phyloP scores from a whole-genome alignment of 2,329 filamentous ascomycete genomes.

The Cucurbitaria berberidis region DNA sequence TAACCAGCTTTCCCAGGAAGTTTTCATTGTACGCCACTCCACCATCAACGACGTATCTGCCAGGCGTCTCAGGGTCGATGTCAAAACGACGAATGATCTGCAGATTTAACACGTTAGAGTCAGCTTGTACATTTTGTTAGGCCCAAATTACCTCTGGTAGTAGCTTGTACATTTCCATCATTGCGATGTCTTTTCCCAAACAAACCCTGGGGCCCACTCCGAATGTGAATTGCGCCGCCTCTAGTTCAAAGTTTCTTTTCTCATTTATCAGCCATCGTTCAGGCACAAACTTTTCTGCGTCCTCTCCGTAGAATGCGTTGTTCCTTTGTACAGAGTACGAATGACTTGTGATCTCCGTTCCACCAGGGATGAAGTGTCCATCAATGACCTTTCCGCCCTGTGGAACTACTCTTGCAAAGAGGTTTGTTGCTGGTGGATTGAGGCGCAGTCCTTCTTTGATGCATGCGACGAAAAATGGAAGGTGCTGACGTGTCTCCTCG shows the following conservation, averaged over 20 bases:
- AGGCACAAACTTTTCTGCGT: conserved; percentile 50
- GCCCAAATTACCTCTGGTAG: conserved; percentile 39
- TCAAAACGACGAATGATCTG: conserved; percentile 40
- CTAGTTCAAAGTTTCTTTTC: conserved; percentile 29
- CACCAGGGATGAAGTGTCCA: conserved; percentile 49
- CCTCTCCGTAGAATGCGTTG: conserved; percentile 48
- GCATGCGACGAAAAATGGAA: conserved; percentile 59
- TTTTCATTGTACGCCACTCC: conserved; percentile 39
- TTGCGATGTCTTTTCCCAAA: conserved; percentile 40
- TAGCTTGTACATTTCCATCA: conserved; percentile 42
- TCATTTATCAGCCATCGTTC: conserved; percentile 50
- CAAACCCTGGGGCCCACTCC: conserved; percentile 37
- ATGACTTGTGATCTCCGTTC: conserved; percentile 56
- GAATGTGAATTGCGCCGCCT: conserved; percentile 41
- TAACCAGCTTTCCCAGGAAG: conserved; percentile 24
- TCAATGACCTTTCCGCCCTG: conserved; percentile 46
- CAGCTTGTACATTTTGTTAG: neutral
- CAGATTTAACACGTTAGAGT: neutral
- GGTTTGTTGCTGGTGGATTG: conserved; percentile 58
- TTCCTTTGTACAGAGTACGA: conserved; percentile 58
- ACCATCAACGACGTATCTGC: conserved; percentile 35
- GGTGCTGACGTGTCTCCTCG: conserved; percentile 39
- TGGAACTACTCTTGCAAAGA: conserved; percentile 55
- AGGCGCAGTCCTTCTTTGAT: conserved; percentile 60
- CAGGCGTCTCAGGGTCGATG: conserved; percentile 30